phyloP scores from a whole-genome alignment of 345 rosid species.

The Gossypium arboreum region DNA sequence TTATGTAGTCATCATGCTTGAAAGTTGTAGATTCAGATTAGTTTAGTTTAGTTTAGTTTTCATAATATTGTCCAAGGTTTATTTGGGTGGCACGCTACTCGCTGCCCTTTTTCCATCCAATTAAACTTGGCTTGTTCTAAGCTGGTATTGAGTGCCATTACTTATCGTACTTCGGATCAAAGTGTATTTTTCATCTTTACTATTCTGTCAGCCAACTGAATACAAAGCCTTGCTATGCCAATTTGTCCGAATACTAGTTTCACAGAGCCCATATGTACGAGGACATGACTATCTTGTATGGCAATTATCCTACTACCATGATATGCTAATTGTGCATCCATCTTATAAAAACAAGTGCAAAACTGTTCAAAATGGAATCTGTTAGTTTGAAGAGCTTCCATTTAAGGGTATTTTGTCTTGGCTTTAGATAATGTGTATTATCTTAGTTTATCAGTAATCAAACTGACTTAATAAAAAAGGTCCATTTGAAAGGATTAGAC shows the following conservation, averaged over 20 bases:
- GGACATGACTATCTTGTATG: not conserved
- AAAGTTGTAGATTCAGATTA: slow-evolving; percentile 29
- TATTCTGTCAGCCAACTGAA: not conserved
- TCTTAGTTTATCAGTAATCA: too few species aligned
- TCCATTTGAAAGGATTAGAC: too few species aligned
- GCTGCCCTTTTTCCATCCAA: not conserved
- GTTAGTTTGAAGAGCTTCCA: not conserved
- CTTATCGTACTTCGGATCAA: too few species aligned
- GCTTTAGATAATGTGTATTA: not conserved
- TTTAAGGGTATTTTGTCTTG: not conserved
- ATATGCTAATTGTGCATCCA: not conserved
- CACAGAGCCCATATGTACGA: not conserved
- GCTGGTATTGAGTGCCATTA: not conserved
- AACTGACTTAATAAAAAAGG: too few species aligned
- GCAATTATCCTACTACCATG: not conserved
- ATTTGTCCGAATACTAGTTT: not conserved
- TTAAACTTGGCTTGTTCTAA: too few species aligned
- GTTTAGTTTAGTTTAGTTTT: not conserved
- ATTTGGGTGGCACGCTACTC: not conserved
- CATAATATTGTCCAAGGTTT: not conserved
- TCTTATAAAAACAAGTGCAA: not conserved
- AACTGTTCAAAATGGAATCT: not conserved
- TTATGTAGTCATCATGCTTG: slow-evolving; percentile 26
- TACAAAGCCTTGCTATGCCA: not conserved
- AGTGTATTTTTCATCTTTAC: not conserved